A percentile compares a stretch with the other conserved stretches of the same genome.
Conservation (phyloP, 352 stramenopile genomes). For the Aphanomyces invadans region DNA sequence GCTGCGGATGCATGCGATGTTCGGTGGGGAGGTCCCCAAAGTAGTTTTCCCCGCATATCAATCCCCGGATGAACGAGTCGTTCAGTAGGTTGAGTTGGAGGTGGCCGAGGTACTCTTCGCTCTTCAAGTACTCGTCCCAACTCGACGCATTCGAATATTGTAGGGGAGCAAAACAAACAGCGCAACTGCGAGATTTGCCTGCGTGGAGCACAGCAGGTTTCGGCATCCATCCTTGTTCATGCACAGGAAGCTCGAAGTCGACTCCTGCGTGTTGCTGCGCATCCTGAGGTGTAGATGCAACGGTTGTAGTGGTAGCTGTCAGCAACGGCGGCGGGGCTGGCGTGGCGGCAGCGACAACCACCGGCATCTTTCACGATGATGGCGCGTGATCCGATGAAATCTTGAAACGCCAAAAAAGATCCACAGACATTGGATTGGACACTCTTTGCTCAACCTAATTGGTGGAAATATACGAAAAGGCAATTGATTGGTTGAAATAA, state of each 20-base stretch:
- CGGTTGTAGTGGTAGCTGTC: background rate
- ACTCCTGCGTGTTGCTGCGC: background rate
- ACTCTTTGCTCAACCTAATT: background rate
- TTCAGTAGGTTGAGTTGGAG: conserved; percentile 71
- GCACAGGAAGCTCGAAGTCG: conserved; percentile 16
- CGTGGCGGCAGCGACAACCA: background rate
- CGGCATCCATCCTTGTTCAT: conserved; percentile 72
- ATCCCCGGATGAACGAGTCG: conserved; percentile 64
- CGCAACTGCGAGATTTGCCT: conserved; percentile 65
- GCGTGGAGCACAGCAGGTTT: conserved; percentile 72
- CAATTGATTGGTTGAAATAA: background rate
- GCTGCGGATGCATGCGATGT: conserved; percentile 80
- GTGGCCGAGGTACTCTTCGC: conserved; percentile 56
- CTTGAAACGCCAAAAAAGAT: background rate
- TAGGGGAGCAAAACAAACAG: conserved; percentile 63
- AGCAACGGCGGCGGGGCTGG: background rate
- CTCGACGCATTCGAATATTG: conserved; percentile 58
- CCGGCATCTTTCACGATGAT: background rate
- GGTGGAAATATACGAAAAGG: background rate
- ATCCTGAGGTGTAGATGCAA: background rate
- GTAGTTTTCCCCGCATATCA: conserved; percentile 67
- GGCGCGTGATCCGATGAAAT: background rate
- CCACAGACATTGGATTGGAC: background rate
- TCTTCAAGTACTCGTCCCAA: conserved; percentile 82
- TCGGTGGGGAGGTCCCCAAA: conserved; percentile 70